Conservation (phyloP, 352 stramenopile species). For the Peronospora belbahrii region DNA sequence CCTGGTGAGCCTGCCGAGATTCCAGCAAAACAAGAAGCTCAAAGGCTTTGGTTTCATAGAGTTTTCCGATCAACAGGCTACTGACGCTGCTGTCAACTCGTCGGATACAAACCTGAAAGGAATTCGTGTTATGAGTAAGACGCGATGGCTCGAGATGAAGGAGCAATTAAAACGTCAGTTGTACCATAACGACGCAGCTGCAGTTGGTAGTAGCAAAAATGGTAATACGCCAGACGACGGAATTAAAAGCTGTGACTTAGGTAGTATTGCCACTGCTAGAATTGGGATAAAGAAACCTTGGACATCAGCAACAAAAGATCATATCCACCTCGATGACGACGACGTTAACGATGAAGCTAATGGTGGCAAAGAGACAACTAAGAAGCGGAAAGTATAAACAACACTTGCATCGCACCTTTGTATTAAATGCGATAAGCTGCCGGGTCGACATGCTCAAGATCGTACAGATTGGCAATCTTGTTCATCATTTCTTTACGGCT, state of each 20-base stretch:
- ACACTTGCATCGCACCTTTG: conserved; percentile 1
- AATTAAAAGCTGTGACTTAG: not conserved
- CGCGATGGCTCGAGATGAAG: conserved; percentile 52
- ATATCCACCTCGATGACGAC: conserved; percentile 40
- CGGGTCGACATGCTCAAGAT: conserved; percentile 66
- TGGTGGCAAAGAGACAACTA: conserved; percentile 1
- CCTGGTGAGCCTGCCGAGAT: conserved; percentile 69
- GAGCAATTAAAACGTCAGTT: conserved; percentile 52
- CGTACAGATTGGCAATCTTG: conserved; percentile 61
- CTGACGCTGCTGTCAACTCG: conserved; percentile 17
- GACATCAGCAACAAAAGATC: conserved; percentile 9
- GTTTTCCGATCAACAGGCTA: conserved; percentile 37
- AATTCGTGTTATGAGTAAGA: conserved; percentile 54
- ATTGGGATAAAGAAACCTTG: conserved; percentile 21
- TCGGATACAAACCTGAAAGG: conserved; percentile 22
- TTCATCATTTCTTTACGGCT: conserved; percentile 82
- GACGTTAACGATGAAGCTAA: conserved; percentile 12
- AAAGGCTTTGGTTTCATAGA: conserved; percentile 84
- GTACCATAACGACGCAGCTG: not conserved
- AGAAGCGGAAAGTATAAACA: conserved; percentile 24
- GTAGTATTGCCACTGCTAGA: not conserved
- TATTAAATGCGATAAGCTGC: conserved; percentile 63
- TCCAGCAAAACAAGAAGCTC: conserved; percentile 53
- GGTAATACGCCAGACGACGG: not conserved
- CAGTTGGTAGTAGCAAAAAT: not conserved